These are phyloP conservation scores for Leccinum fallax DNA, from an alignment of 1,284 basidiomycete species.

Conservation along the genomic window DNA sequence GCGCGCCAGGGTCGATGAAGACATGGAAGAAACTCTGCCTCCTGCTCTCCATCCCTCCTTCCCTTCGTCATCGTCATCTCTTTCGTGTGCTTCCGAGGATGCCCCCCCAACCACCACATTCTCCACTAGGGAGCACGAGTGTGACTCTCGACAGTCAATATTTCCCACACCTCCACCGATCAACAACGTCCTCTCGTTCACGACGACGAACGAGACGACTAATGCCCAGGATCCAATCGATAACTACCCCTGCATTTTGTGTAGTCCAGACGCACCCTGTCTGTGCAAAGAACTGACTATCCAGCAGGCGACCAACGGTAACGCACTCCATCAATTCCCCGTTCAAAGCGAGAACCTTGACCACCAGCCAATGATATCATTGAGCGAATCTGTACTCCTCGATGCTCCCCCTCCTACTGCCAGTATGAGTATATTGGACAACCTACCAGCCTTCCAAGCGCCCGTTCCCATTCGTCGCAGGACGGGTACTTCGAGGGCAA, in stretches of 20 bases:
- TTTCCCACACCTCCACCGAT: constrained; percentile 31
- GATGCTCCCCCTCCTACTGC: constrained; percentile 19
- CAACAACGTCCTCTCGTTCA: constrained; percentile 39
- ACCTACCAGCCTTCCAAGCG: constrained; percentile 75
- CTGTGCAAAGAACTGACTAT: constrained; percentile 69
- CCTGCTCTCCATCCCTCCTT: constrained; percentile 32
- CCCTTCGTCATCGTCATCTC: constrained; percentile 21
- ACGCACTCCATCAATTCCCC: constrained; percentile 13
- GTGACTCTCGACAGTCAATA: constrained; percentile 13
- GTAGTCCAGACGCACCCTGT: constrained; percentile 68
- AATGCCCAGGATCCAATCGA: constrained; percentile 32
- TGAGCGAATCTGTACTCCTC: constrained; percentile 19
- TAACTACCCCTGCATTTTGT: constrained; percentile 62
- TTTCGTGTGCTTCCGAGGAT: constrained; percentile 20
- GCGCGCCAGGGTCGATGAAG: constrained; percentile 43
- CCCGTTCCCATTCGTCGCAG: constrained; percentile 73
- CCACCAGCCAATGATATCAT: constrained; percentile 30
- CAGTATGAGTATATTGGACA: constrained; percentile 64
- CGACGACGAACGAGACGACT: constrained; percentile 17
- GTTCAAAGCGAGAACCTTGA: constrained; percentile 19
- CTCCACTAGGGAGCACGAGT: constrained; percentile 10
- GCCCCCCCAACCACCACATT: constrained; percentile 3
- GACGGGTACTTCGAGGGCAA: constrained; percentile 39
- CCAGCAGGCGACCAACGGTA: constrained; percentile 40
- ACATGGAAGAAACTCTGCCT: constrained; percentile 32